Conservation (phyloP, 495 filamentous ascomycete genomes). For the Bathelium albidoporum region DNA sequence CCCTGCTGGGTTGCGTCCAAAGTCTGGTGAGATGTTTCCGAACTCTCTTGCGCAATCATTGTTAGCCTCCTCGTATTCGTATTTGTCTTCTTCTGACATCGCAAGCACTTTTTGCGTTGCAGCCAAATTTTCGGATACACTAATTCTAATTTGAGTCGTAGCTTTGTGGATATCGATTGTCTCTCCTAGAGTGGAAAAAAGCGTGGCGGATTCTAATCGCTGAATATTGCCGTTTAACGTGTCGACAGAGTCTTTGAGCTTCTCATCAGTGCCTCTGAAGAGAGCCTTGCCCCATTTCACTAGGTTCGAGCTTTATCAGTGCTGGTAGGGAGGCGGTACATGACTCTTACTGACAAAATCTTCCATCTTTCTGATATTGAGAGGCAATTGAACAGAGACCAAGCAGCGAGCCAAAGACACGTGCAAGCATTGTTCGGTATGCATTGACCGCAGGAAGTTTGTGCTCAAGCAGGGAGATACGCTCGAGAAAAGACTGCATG, state of each 20-base stretch:
- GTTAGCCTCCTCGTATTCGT: not conserved
- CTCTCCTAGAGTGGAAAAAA: not conserved
- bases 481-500: slow-evolving; percentile 1
- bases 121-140: not conserved
- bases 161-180: not conserved
- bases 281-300: slow-evolving; percentile 5
- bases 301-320: not conserved
- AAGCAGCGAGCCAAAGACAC: slow-evolving; percentile 1
- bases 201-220: not conserved
- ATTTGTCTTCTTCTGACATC: not conserved
- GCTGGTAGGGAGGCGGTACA: not conserved
- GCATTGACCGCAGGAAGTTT: not conserved
- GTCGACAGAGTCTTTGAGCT: not conserved
- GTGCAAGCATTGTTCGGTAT: slow-evolving; percentile 1
- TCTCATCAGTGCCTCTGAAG: not conserved
- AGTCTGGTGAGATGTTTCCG: not conserved
- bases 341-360: not conserved
- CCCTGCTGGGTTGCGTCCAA: not conserved
- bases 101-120: not conserved
- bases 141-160: not conserved
- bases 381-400: not conserved
- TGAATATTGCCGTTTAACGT: not conserved
- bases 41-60: not conserved
- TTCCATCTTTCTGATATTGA: slow-evolving; percentile 3
- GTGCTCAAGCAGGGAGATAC: not conserved